phyloP scores from a whole-genome alignment of 805 yeast genomes.

The Candida endomychidarum region DNA sequence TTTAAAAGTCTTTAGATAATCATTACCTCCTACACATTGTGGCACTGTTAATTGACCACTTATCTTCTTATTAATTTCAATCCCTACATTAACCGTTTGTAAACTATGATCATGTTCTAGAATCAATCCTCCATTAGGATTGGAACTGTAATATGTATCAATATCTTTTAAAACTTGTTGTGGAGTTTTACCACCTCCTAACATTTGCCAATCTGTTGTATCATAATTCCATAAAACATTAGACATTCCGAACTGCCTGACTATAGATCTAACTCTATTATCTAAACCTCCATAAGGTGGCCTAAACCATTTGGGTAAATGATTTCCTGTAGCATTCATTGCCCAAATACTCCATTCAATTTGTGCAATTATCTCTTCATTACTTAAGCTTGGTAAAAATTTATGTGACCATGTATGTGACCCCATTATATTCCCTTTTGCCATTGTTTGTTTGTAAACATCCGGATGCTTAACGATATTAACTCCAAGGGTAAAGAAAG shows the following conservation, averaged over 20 bases:
- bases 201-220: conserved; percentile 84
- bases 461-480: conserved; percentile 79
- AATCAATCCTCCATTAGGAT: conserved; percentile 55
- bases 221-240: conserved; percentile 91
- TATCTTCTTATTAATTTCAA: conserved; percentile 51
- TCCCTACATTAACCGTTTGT: conserved; percentile 67
- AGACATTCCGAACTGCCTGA: conserved; percentile 82
- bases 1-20: conserved; percentile 50
- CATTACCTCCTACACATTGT: conserved; percentile 67
- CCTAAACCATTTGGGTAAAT: conserved; percentile 88
- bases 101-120: conserved; percentile 81
- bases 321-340: conserved; percentile 89
- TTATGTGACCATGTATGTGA: conserved; percentile 94
- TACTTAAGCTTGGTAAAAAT: conserved; percentile 72
- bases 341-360: conserved; percentile 97
- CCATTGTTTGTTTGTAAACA: conserved; percentile 55
- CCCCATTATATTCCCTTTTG: conserved; percentile 75
- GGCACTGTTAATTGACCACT: conserved; percentile 78
- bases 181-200: conserved; percentile 46
- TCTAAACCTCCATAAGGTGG: conserved; percentile 98
- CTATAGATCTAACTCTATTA: conserved; percentile 75
- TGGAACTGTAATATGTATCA: conserved; percentile 42
- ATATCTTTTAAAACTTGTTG: conserved; percentile 57
- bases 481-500: conserved; percentile 84
- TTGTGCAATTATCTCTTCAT: conserved; percentile 85